Base-by-base conservation (phyloP, 306 rosid genomes). In the Herpetospermum pedunculosum region DNA sequence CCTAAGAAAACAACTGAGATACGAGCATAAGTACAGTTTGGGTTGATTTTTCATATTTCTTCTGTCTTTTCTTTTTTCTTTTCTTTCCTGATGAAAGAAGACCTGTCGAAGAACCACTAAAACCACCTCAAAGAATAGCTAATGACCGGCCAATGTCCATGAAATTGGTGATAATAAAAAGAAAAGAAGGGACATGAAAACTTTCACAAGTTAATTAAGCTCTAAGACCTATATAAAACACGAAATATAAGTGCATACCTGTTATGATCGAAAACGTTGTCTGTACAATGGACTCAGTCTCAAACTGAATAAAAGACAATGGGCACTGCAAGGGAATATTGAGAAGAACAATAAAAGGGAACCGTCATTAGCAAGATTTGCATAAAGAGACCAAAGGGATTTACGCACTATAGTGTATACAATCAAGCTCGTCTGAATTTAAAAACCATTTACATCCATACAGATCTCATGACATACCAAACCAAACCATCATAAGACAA, bases 221-320 rank as follows among this genome's bases (percentile, higher is more conserved):
- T 57, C 65, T 58, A 58, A 25, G 34, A 5, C 35, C 34, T 26
- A 55, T 26, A 55, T 55, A 25, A 55, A 25, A 55, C 62, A 55
- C 8, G 4, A 34, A 55, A 25, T 55, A 25, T 2, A 62, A 62
- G 8, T 34, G 4, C 18, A 65, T 67, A 68, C 73, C 73, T 68
- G 53, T 68, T 68, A 25, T 8, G 1, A 41, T 68, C 13, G 53
- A 67, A 67, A 23, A 21, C 4, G 23, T 67, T 23, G 73, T 1
- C 29, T 65, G 72, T 40, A 38, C 50, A 65, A 65, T 65, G 50
- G 41, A 59, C 67, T 30, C 25, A 1, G 9, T 15, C 23, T 68
- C 73, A 68, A 68, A 54, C 81, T 67, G 93, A 87, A 79, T 84
- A 83, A 76, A 88, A 78, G 29, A 92, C 82, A 76, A 90, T 83